A percentile compares a stretch with the other conserved stretches of the same genome.
Conservation (phyloP, 441 rosid species). For the Daphne laureola region DNA sequence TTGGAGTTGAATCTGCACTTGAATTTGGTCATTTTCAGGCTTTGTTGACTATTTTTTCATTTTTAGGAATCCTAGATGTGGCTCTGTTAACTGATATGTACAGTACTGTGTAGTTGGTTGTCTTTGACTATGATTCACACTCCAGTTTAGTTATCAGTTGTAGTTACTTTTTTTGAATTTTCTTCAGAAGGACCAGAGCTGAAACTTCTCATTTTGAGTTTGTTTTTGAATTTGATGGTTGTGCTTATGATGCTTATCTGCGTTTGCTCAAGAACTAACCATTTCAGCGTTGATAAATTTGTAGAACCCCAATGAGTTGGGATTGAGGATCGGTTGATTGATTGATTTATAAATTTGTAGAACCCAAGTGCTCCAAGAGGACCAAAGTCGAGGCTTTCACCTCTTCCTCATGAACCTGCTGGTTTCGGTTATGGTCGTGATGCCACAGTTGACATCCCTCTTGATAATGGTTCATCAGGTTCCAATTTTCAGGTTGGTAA, state of each 20-base stretch:
- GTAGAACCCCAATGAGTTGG: too few relatives aligned
- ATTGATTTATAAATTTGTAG: conserved; percentile 26
- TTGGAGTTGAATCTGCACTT: background rate
- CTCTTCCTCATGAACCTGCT: conserved; percentile 81
- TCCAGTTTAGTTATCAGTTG: too few relatives aligned
- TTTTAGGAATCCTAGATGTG: background rate
- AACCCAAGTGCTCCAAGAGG: conserved; percentile 47
- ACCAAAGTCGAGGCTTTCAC: conserved; percentile 69
- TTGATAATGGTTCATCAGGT: conserved; percentile 43
- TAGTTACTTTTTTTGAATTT: too few relatives aligned
- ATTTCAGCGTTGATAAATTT: background rate
- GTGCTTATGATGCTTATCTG: background rate
- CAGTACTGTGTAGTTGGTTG: too few relatives aligned
- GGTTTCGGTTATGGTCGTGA: conserved; percentile 60
- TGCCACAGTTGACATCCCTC: conserved; percentile 79
- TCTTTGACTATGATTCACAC: too few relatives aligned
- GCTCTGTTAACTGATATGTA: too few relatives aligned
- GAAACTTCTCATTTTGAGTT: too few relatives aligned
- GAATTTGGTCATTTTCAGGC: background rate
- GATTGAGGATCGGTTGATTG: too few relatives aligned
- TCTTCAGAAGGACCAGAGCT: too few relatives aligned
- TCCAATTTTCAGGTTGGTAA: conserved; percentile 29
- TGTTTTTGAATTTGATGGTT: too few relatives aligned
- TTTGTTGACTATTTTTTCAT: background rate
- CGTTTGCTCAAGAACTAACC: background rate